phyloP scores from a whole-genome alignment of 1,284 basidiomycete genomes.

The Papiliotrema fonsecae region DNA sequence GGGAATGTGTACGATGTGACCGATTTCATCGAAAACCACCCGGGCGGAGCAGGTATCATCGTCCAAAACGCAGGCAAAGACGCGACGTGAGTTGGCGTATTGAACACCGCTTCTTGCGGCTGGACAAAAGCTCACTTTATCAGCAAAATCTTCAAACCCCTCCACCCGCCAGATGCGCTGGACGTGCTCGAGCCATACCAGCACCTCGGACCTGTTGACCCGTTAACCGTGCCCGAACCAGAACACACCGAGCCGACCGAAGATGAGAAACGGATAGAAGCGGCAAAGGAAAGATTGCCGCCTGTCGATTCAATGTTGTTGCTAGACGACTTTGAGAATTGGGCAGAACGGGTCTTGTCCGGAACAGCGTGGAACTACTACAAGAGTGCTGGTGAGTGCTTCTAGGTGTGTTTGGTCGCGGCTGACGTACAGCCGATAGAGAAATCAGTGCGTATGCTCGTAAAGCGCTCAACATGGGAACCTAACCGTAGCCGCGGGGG shows the following conservation, averaged over 20 bases:
- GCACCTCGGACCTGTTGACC: slow-evolving; percentile 66
- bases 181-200: slow-evolving; percentile 52
- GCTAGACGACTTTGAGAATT: slow-evolving; percentile 62
- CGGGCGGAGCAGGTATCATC: slow-evolving; percentile 32
- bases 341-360: slow-evolving; percentile 48
- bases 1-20: slow-evolving; percentile 59
- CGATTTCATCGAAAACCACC: slow-evolving; percentile 59
- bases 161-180: slow-evolving; percentile 50
- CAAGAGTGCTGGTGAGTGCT: slow-evolving; percentile 40
- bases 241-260: slow-evolving; percentile 56
- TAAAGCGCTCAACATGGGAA: neutral
- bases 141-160: slow-evolving; percentile 49
- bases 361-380: slow-evolving; percentile 57
- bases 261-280: slow-evolving; percentile 66
- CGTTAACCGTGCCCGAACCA: slow-evolving; percentile 52
- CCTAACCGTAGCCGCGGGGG: slow-evolving; percentile 42
- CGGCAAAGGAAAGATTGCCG: slow-evolving; percentile 57
- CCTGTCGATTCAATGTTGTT: slow-evolving; percentile 64
- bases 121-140: slow-evolving; percentile 3
- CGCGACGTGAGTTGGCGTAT: slow-evolving; percentile 19
- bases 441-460: slow-evolving; percentile 46
- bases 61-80: slow-evolving; percentile 33
- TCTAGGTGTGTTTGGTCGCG: neutral
- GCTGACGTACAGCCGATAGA: slow-evolving; percentile 46
- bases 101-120: neutral